Conservation (phyloP, 306 rosid genomes). For the Gastrolobium bilobum region DNA sequence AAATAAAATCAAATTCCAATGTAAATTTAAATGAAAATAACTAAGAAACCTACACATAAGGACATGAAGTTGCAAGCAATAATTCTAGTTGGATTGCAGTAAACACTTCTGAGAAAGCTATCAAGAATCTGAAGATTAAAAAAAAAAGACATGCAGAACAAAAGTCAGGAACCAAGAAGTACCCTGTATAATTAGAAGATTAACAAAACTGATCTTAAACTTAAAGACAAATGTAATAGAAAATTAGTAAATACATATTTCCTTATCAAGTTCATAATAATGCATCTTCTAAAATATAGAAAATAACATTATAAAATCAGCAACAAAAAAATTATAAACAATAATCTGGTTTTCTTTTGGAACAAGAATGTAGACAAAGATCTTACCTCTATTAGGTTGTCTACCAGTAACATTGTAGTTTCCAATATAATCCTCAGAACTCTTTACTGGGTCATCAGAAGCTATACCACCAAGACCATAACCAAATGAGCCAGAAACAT, state of each 20-base stretch:
- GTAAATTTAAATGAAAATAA: conserved; percentile 36
- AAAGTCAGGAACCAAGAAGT: conserved; percentile 29
- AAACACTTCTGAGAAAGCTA: conserved; percentile 35
- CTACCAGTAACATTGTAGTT: conserved; percentile 83
- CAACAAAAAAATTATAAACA: conserved; percentile 20
- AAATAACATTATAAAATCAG: conserved; percentile 44
- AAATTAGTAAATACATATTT: conserved; percentile 23
- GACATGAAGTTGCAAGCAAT: conserved; percentile 38
- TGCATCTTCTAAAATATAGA: conserved; percentile 42
- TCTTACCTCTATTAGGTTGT: conserved; percentile 94
- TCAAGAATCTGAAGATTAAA: conserved; percentile 38
- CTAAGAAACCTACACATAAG: conserved; percentile 39
- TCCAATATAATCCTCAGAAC: conserved; percentile 87
- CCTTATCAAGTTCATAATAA: conserved; percentile 25
- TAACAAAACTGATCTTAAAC: conserved; percentile 23
- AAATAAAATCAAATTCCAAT: conserved; percentile 23
- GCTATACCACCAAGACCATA: conserved; percentile 79
- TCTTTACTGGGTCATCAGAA: conserved; percentile 73
- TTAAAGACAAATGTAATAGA: conserved; percentile 22
- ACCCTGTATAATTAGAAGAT: conserved; percentile 30
- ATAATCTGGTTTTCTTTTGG: conserved; percentile 33
- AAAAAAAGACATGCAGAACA: conserved; percentile 23
- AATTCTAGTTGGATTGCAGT: conserved; percentile 43
- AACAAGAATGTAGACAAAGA: conserved; percentile 47
- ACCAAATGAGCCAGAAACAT: conserved; percentile 80